Evolutionary conservation across 352 stramenopile genomes (phyloP).

Genomic region (Phytophthora niederhauseri): DNA sequence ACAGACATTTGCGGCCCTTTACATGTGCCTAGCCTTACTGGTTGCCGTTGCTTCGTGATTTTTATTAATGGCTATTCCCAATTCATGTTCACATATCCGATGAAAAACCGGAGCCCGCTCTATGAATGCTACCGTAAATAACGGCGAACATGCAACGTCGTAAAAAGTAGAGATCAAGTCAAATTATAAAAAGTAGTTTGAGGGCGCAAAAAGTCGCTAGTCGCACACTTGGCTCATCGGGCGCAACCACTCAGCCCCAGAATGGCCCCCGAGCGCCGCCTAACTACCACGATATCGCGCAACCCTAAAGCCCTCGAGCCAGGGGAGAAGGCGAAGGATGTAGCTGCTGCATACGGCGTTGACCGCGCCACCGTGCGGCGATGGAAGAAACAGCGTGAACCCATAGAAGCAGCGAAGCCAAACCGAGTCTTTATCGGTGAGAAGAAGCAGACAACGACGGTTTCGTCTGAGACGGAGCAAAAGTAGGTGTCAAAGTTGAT

Average conservation of each 20-base stretch:
- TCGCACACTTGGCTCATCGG: background rate
- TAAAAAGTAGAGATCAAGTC: background rate
- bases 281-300: background rate
- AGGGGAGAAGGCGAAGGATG: background rate
- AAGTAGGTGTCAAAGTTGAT: background rate
- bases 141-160: background rate
- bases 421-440: background rate
- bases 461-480: background rate
- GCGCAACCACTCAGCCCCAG: background rate
- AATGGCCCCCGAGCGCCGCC: background rate
- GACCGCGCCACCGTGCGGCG: background rate
- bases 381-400: background rate
- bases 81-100: conserved; percentile 28
- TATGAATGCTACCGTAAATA: conserved; percentile 1
- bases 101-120: conserved; percentile 13
- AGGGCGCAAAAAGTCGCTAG: background rate
- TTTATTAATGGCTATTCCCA: conserved; percentile 23
- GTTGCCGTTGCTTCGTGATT: conserved; percentile 20
- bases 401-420: background rate
- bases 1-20: conserved; percentile 11
- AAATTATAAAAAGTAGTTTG: background rate
- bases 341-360: background rate
- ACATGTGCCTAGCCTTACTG: too few relatives aligned
- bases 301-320: background rate
- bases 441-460: background rate